Evolutionary conservation across 139 green algal genomes (phyloP).

Genomic region (Chloropicon primus): DNA sequence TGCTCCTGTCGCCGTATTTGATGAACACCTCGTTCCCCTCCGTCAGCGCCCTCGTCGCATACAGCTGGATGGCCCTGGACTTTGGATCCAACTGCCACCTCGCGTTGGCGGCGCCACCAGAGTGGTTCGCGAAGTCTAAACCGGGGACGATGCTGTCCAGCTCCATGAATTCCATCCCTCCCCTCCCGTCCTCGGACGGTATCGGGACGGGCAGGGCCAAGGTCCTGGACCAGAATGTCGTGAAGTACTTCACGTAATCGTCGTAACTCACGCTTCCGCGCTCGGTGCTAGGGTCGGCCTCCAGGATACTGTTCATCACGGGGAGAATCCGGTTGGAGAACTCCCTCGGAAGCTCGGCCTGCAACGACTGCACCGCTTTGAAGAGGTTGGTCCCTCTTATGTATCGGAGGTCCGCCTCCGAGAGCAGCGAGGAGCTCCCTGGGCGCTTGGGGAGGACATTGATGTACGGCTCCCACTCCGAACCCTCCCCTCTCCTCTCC

Average conservation of each 20-base stretch:
- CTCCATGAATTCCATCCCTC: background rate
- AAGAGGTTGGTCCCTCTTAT: background rate
- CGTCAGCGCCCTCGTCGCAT: background rate
- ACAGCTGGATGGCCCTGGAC: background rate
- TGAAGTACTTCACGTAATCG: background rate
- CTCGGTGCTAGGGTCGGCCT: background rate
- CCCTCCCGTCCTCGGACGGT: background rate
- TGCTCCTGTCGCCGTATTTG: slow-evolving; percentile 41
- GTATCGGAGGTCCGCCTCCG: background rate
- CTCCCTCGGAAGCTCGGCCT: background rate
- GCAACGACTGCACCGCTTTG: background rate
- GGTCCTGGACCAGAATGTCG: background rate
- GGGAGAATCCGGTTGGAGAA: background rate
- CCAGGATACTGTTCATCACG: background rate
- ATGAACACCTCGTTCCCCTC: slow-evolving; percentile 3
- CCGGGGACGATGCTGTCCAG: slow-evolving; percentile 55
- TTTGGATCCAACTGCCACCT: slow-evolving; percentile 25
- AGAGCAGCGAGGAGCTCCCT: background rate
- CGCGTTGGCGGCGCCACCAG: slow-evolving; percentile 10
- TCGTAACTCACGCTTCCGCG: background rate
- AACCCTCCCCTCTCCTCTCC: background rate
- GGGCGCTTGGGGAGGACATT: background rate
- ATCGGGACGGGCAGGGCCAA: background rate
- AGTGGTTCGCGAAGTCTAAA: slow-evolving; percentile 79
- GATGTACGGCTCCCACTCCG: background rate